Base-by-base conservation (phyloP, 225 moss, liverwort and hornwort species). In the Marchantia polymorpha region DNA sequence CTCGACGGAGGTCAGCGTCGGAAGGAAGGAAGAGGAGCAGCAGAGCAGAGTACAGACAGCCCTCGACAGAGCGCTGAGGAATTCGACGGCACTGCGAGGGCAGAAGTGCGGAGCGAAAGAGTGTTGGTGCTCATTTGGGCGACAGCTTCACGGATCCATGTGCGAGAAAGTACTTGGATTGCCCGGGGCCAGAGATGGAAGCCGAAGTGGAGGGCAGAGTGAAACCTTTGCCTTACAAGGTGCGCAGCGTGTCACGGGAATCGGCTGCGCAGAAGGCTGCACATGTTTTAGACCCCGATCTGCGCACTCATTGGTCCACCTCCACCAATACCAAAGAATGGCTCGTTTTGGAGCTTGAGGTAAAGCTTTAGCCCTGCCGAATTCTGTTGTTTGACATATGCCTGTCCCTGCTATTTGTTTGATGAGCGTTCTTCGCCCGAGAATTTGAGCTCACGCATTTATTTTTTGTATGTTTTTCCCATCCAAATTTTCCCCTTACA, bases 301-400 rank as follows among this genome's bases (percentile, higher is more conserved):
- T 92, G 55, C 90, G 96, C 76, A 91, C 93, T 63, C 94, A 96
- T 87, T 96, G 96, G 94, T 92, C 96, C 59, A 91, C 93, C 6
- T 88, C 89, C 82, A 94, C 96, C 27, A 96, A 96, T 75, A 86
- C 90, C 49, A 96, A 96, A 73, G 96, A 96, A 73, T 96, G 93
- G 93, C 92, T 96, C 53, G 91, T 96, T 83, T 85, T 96, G 72
- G 96, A 96, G 86, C 94, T 96, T 25, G 96, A 96, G 90, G 96
- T 96, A 73, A 56, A 77, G 31, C 73, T 51, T 27, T 26, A 29
- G 12, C 39, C 2, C 46, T 56, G 56, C 13, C 5, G 13, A 56
- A 12, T 39, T 39, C 5, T 39, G 39, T 39, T 2, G 39, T 39
- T 2, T 39, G 39, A 39, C 39, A 39, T 39, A 39, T 39, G 39